These are phyloP conservation scores for Ceratocystis cacaofunesta DNA, from an alignment of 2,329 filamentous ascomycete species.

Conservation along the genomic window DNA sequence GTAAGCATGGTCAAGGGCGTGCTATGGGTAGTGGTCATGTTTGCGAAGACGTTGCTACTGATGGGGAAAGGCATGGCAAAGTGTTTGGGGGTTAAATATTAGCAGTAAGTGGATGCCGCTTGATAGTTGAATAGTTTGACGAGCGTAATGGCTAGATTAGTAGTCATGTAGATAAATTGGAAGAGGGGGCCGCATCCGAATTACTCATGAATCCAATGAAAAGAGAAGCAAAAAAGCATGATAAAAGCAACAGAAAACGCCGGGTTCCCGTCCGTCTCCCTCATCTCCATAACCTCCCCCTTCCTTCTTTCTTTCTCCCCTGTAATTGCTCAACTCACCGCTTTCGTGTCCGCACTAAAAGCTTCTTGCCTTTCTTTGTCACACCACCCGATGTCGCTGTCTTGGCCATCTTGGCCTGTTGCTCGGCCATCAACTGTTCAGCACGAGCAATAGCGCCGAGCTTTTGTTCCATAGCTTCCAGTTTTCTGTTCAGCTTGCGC, in stretches of 20 bases:
- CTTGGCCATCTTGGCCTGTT: slow-evolving; percentile 50
- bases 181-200: neutral
- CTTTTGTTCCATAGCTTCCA: slow-evolving; percentile 38
- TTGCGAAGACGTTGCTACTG: slow-evolving; percentile 37
- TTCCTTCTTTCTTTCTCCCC: slow-evolving; percentile 10
- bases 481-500: slow-evolving; percentile 33
- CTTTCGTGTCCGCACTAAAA: slow-evolving; percentile 49
- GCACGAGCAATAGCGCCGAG: slow-evolving; percentile 39
- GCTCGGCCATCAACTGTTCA: slow-evolving; percentile 42
- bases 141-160: too few relatives aligned
- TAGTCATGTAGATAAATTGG: too few relatives aligned
- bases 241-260: slow-evolving; percentile 13
- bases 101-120: neutral
- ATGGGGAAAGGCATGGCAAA: slow-evolving; percentile 37
- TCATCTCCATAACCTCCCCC: neutral
- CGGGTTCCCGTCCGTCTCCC: slow-evolving; percentile 1
- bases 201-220: neutral
- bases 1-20: slow-evolving; percentile 42
- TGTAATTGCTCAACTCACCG: slow-evolving; percentile 26
- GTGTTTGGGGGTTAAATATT: slow-evolving; percentile 28
- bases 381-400: slow-evolving; percentile 43
- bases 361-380: slow-evolving; percentile 46
- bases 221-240: slow-evolving; percentile 2
- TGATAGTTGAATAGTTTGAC: neutral
- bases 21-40: slow-evolving; percentile 42